Conservation (phyloP, 1,139 yeast species). For the Yamadazyma friedrichii region DNA sequence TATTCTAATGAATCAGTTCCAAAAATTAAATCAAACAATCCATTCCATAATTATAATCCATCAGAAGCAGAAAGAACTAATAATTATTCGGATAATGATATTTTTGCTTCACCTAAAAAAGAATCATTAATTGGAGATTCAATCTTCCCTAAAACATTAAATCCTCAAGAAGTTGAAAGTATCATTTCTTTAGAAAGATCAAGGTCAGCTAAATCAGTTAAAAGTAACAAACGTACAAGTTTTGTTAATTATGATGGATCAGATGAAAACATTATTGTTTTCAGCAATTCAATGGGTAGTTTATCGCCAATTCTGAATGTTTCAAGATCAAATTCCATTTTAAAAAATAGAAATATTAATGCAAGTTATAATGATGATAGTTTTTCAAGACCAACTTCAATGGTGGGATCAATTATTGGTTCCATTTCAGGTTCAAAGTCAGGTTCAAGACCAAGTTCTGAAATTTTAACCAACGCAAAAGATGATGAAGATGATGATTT, state of each 20-base stretch:
- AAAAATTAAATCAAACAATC: slow-evolving; percentile 14
- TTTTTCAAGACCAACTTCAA: slow-evolving; percentile 6
- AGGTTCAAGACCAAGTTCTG: slow-evolving; percentile 1
- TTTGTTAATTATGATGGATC: slow-evolving; percentile 49
- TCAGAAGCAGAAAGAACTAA: slow-evolving; percentile 8
- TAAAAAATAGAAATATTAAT: slow-evolving; percentile 31
- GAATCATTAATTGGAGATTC: slow-evolving; percentile 55
- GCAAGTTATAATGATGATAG: slow-evolving; percentile 2
- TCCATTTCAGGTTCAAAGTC: slow-evolving; percentile 8
- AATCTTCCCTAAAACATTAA: slow-evolving; percentile 67
- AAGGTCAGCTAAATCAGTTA: slow-evolving; percentile 55
- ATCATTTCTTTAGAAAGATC: slow-evolving; percentile 72
- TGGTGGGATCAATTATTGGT: not conserved
- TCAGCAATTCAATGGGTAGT: slow-evolving; percentile 8
- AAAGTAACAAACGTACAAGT: slow-evolving; percentile 41
- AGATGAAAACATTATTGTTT: slow-evolving; percentile 42
- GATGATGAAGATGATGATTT: slow-evolving; percentile 19
- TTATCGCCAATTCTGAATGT: slow-evolving; percentile 16
- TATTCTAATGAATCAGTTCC: too few species aligned
- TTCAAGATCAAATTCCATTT: slow-evolving; percentile 47
- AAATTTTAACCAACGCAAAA: not conserved
- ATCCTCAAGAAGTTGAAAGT: slow-evolving; percentile 67
- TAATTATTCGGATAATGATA: slow-evolving; percentile 10
- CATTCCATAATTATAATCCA: slow-evolving; percentile 12
- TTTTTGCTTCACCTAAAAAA: slow-evolving; percentile 37